Conservation (phyloP, 495 filamentous ascomycete species). For the Neurospora pannonica region DNA sequence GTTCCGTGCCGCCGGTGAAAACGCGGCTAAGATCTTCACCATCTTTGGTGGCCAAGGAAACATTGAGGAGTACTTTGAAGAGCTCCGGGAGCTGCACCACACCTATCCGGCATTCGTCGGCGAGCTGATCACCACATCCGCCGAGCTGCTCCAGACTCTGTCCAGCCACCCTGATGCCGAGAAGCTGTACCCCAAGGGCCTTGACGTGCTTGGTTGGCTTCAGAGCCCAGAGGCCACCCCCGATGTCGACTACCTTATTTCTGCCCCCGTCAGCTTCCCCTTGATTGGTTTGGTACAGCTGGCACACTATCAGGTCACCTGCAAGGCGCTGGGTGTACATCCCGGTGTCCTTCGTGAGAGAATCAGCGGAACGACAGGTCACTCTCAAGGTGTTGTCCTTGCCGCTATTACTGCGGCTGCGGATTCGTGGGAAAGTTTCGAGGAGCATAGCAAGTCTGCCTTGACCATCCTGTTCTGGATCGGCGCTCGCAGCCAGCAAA, state of each 20-base stretch:
- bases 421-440: constrained; percentile 82
- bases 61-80: constrained; percentile 98
- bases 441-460: constrained; percentile 63
- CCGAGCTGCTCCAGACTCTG: constrained; percentile 73
- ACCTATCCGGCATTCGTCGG: constrained; percentile 88
- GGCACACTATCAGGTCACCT: constrained; percentile 87
- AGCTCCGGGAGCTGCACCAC: constrained; percentile 79
- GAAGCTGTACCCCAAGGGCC: constrained; percentile 91
- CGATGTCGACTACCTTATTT: constrained; percentile 90
- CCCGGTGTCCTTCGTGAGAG: constrained; percentile 77
- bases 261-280: constrained; percentile 93
- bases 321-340: constrained; percentile 75
- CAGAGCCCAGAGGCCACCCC: constrained; percentile 78
- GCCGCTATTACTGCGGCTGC: constrained; percentile 87
- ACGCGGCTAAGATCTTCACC: constrained; percentile 68
- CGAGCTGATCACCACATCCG: constrained; percentile 67
- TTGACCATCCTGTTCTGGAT: constrained; percentile 99
- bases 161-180: constrained; percentile 76
- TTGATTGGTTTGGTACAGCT: constrained; percentile 93
- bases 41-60: constrained; percentile 99
- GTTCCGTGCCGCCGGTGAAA: constrained; percentile 76
- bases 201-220: constrained; percentile 91
- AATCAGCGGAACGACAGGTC: constrained; percentile 81
- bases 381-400: constrained; percentile 92
- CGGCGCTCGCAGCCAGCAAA: constrained; percentile 94